Base-by-base conservation (phyloP, 495 filamentous ascomycete genomes). In the Penicillium atrosanguineum region DNA sequence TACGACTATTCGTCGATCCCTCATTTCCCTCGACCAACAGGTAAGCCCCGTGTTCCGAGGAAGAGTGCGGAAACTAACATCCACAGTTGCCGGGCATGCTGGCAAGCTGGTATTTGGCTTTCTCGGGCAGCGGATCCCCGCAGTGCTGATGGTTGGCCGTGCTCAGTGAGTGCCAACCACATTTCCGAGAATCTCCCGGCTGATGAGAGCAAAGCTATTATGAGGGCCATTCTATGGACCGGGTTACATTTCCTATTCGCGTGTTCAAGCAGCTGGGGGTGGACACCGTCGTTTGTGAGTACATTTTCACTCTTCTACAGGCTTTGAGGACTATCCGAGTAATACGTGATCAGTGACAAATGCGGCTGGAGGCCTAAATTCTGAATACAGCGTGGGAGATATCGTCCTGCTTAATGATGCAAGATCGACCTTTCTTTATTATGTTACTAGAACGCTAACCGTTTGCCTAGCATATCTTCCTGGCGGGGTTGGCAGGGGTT, bases 391-490 rank as follows among this genome's bases (percentile, higher is more conserved):
- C 8, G 84, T 90, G 45, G 88, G 88, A 34, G 88, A 91, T 68
- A 81, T 91, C 52, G 81, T 89, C 42, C 61, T 89, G 47, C 58
- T 91, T 44, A 85, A 88, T 61, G 88, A 91, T 74, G 85, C 83
- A 73, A 57, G 76, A 50, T 34, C 37, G n/a, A 9, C 9, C 11
- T 40, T 29, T 19, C 21, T 21, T n/a, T 28, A 9, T 48, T 25
- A 4, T 15, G 26, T 1, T 26, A 9, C 50, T 45, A 40, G 48
- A 23, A 20, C 65, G 58, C 63, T 78, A 45, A 77, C 52, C 42
- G 12, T 18, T 11, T 48, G 8, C 31, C 23, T 52, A 86, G 82
- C 88, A 91, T 64, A 78, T 91, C 46, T 90, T 90, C 62, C 61
- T 90, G 25, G 80, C 86, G n/a, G 88, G 88, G 3, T 67, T 91